Evolutionary conservation across 2,329 filamentous ascomycete genomes (phyloP), one percentile per base, ranked within the genome.

Genomic region (Fusarium albidum): DNA sequence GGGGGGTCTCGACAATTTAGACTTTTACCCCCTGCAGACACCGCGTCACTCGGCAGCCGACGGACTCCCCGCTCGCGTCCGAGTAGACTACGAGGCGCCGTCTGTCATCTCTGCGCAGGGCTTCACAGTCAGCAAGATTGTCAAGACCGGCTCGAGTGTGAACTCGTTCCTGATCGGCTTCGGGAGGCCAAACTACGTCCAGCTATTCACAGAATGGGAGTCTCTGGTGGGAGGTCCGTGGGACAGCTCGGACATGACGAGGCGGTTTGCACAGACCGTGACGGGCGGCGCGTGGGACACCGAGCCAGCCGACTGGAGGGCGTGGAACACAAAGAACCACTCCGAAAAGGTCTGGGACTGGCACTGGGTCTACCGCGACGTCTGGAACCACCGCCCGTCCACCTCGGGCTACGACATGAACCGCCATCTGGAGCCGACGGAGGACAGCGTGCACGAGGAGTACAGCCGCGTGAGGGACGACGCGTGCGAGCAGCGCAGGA

Each of bases 171-270:
- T 31, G 3, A 51, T 51, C 11, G 38, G 37, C 10, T 51, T 55
- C 17, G 52, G 52, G 12, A 41, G 52, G 6, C 52, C 52, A 25
- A 55, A 55, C 12, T 55, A 55, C 12, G 47, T 51, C 6, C 14
- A 55, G 5, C 37, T 51, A 11, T 55, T 55, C 28, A 14, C 46
- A 11, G 27, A 51, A 18, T 55, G 52, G 52, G 52, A 55, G 27
- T 27, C 42, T 6, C 4, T 55, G 6, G 41, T 43, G 3, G 52
- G 52, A 18, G 52, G 52, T 9, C 52, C 47, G 1, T 55, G 52
- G 52, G 14, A 55, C 6, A 27, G 51, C 37, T 13, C 37, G 28
- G 34, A 47, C 7, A 51, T 38, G 41, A 29, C 41, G 10, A 45
- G 29, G 3, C 40, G 15, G 9, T 55, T 55, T 29, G 27, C 52